Evolutionary conservation across 2,329 filamentous ascomycete species (phyloP), one percentile per base, ranked within the genome.

Genomic region (Fusarium vanettenii): DNA sequence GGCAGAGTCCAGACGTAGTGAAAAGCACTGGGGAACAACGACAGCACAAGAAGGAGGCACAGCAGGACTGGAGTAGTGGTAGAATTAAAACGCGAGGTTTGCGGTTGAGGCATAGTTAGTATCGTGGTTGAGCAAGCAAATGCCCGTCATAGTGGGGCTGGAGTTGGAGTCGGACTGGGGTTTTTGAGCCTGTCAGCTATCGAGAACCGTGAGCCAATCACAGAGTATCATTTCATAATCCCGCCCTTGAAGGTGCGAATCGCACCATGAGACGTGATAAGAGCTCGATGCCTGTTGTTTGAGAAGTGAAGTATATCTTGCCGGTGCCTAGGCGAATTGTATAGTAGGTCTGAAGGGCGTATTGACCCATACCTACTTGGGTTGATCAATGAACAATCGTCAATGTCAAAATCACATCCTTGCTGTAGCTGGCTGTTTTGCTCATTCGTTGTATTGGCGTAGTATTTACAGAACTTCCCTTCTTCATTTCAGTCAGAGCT

Each of bases 1-100:
- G 88, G 89, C 1, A 89, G 73, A 1, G 85, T 85, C 84, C 85
- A 88, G 70, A 90, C 70, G 72, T 83, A 82, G 79, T 91, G 88
- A 70, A 91, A 91, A 27, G 86, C 68, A 0, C 80, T 79, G 0
- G 89, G 89, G 75, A 90, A 91, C 69, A 91, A 83, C 31, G 85
- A 80, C 50, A 90, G 39, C 16, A 89, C 79, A 39, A 91, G 82
- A 13, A 89, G 65, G n/a, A 86, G 62, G 62, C 87, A 75, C 10
- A 91, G 81, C 50, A 86, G 77, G 31, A 89, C 75, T 8, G 76
- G 68, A 50, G 86, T 88, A 50, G 82, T 85, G 70, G 78, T 82
- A 71, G 79, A 81, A 73, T 77, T 82, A 69, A 79, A 79, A 76
- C 82, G 78, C 76, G 80, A 77, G 78, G 78, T 85, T 82, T 81